Evolutionary conservation across 75 land plant genomes (phyloP).

Genomic region (Pinus tabuliformis): DNA sequence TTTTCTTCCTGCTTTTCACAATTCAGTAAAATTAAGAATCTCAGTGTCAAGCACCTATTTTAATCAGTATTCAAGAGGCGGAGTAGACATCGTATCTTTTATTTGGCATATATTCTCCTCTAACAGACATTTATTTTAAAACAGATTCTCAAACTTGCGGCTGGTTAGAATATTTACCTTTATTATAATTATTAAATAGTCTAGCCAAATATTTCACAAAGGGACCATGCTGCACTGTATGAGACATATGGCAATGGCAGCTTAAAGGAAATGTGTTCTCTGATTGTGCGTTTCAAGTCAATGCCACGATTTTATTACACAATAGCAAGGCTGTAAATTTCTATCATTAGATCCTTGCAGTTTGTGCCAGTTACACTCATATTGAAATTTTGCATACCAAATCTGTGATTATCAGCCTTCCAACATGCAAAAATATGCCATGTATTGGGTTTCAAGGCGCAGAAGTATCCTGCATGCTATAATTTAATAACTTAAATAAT

Average conservation of each 20-base stretch:
- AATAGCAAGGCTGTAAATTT: neutral
- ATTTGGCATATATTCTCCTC: too few species aligned
- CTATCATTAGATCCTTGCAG: too few species aligned
- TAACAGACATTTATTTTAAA: too few species aligned
- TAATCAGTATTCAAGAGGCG: too few species aligned
- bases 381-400: neutral
- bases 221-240: neutral
- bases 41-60: too few species aligned
- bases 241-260: neutral
- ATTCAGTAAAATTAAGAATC: too few species aligned
- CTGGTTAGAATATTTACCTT: neutral
- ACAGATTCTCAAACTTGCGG: neutral
- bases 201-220: neutral
- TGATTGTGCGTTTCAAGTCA: neutral
- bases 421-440: too few species aligned
- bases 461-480: neutral
- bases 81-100: too few species aligned
- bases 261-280: neutral
- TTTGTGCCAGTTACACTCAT: neutral
- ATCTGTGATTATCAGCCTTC: neutral
- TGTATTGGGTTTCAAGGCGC: too few species aligned
- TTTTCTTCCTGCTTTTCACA: too few species aligned
- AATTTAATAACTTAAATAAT: neutral
- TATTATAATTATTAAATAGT: neutral
- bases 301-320: neutral